Evolutionary conservation across 192 early-diverging fungal genomes (phyloP).

Genomic region (Cetraspora pellucida): DNA sequence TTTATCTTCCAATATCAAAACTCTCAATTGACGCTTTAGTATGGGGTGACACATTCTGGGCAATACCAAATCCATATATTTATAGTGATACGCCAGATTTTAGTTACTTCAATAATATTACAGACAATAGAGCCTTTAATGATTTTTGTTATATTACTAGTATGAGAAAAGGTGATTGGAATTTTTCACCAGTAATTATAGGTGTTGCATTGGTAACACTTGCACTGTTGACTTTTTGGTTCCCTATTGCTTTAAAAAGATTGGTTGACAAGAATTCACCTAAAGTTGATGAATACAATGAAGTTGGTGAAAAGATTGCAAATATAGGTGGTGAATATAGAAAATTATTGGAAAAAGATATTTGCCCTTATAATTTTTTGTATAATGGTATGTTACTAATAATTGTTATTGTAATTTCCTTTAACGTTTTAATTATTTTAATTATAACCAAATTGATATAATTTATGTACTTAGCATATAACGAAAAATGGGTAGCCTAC

Average conservation of each 20-base stretch:
- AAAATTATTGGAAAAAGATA: constrained; percentile 55
- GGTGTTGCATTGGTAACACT: constrained; percentile 40
- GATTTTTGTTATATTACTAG: constrained; percentile 51
- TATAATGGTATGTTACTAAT: constrained; percentile 54
- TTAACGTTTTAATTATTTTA: background rate
- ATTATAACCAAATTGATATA: background rate
- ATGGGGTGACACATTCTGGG: constrained; percentile 49
- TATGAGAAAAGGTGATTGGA: constrained; percentile 46
- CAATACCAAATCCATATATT: constrained; percentile 40
- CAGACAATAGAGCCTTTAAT: constrained; percentile 23
- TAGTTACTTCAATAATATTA: background rate
- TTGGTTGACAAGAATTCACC: constrained; percentile 50
- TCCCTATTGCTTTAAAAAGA: constrained; percentile 43
- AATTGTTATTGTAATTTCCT: background rate
- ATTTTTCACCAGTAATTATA: constrained; percentile 45
- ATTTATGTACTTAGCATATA: constrained; percentile 36
- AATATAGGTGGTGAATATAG: constrained; percentile 45
- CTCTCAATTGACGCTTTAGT: constrained; percentile 44
- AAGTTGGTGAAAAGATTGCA: constrained; percentile 37
- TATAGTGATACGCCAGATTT: constrained; percentile 37
- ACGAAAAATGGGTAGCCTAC: constrained; percentile 49
- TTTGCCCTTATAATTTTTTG: constrained; percentile 61
- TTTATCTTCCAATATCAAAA: constrained; percentile 45
- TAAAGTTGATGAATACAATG: constrained; percentile 49
- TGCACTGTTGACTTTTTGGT: constrained; percentile 39